Conservation (phyloP, 2,329 filamentous ascomycete genomes). For the Cyphellophora europaea region DNA sequence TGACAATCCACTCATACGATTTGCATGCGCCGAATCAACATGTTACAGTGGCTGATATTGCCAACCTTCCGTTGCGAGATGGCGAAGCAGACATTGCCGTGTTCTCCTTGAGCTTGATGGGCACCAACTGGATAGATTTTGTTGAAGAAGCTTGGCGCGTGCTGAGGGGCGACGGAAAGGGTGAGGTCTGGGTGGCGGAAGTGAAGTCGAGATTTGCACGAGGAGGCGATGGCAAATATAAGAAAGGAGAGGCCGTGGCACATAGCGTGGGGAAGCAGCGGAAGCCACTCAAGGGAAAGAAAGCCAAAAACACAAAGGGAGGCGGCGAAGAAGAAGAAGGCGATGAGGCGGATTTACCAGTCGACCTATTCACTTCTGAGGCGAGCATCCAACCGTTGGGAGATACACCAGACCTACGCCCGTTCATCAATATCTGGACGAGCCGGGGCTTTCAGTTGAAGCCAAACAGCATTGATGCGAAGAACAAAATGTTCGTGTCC, state of each 20-base stretch:
- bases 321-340: conserved; percentile 38
- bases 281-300: conserved; percentile 26
- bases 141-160: conserved; percentile 92
- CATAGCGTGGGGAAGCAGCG: conserved; percentile 62
- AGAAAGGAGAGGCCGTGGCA: conserved; percentile 39
- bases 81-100: conserved; percentile 76
- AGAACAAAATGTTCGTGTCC: conserved; percentile 97
- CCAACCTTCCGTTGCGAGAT: conserved; percentile 66
- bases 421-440: conserved; percentile 74
- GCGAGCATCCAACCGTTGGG: conserved; percentile 40
- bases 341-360: conserved; percentile 45
- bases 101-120: conserved; percentile 96
- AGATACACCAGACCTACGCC: conserved; percentile 69
- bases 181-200: conserved; percentile 93
- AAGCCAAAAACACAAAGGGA: conserved; percentile 26
- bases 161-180: conserved; percentile 69
- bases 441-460: conserved; percentile 79
- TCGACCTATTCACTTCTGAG: conserved; percentile 44
- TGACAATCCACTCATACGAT: conserved; percentile 78
- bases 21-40: conserved; percentile 66
- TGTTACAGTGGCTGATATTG: conserved; percentile 83
- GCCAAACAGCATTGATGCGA: conserved; percentile 63
- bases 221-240: conserved; percentile 35
- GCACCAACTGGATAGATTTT: conserved; percentile 96
- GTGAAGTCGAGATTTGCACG: conserved; percentile 87